Conservation (phyloP, 2,329 filamentous ascomycete species). For the Coniochaeta prunicola region DNA sequence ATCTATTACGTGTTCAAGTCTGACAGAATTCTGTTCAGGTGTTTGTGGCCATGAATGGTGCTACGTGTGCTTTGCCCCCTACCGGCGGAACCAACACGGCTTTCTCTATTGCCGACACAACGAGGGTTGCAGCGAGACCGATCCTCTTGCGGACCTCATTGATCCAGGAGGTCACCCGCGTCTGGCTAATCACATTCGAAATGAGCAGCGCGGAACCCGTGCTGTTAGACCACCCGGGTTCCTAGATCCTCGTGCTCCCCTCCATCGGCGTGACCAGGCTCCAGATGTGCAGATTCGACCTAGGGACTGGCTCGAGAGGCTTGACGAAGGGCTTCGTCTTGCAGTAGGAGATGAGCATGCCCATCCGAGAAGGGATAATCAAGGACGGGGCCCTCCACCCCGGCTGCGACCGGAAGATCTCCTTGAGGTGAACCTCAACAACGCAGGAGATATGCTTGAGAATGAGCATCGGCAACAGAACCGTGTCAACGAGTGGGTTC, state of each 20-base stretch:
- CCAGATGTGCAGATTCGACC: not conserved
- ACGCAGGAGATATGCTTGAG: not conserved
- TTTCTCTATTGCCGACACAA: constrained; percentile 25
- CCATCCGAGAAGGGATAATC: not conserved
- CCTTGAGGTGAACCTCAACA: not conserved
- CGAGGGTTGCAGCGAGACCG: constrained; percentile 18
- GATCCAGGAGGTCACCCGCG: constrained; percentile 1
- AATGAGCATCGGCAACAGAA: not conserved
- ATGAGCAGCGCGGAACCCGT: not conserved
- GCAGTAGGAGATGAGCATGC: not conserved
- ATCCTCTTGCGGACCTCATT: constrained; percentile 14
- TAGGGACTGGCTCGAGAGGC: not conserved
- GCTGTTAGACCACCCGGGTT: not conserved
- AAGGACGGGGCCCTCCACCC: not conserved
- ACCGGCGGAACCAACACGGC: constrained; percentile 15
- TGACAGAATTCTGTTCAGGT: constrained; percentile 9
- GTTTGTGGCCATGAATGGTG: constrained; percentile 32
- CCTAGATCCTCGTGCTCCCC: not conserved
- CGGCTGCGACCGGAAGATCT: not conserved
- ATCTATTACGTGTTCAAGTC: not conserved
- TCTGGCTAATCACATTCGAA: not conserved
- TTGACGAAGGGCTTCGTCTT: not conserved
- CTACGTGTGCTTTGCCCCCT: constrained; percentile 26
- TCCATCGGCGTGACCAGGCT: not conserved
- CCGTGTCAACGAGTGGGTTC: not conserved